Conservation (phyloP, 2,329 filamentous ascomycete species). For the Pseudocercospora fijiensis region DNA sequence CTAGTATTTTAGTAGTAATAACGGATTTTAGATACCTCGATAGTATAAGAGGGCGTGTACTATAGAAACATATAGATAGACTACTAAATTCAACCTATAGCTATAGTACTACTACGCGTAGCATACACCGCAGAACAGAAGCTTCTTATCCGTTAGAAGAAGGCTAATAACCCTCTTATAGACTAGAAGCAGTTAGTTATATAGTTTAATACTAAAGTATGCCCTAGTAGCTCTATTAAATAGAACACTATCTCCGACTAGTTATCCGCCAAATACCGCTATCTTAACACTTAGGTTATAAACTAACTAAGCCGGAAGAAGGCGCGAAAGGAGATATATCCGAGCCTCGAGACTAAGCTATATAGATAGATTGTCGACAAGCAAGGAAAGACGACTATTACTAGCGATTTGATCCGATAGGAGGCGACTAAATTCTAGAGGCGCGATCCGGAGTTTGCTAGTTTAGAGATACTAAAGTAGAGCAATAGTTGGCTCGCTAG, state of each 20-base stretch:
- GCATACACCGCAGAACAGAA: background rate
- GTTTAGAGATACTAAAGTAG: background rate
- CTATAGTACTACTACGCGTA: background rate
- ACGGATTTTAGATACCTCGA: background rate
- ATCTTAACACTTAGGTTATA: background rate
- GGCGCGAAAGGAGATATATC: background rate
- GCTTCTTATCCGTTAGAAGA: background rate
- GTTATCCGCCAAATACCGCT: background rate
- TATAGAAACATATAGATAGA: background rate
- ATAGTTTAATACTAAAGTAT: background rate
- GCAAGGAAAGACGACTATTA: background rate
- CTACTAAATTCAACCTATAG: background rate
- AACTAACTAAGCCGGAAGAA: background rate
- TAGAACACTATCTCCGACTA: background rate
- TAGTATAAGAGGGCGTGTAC: background rate
- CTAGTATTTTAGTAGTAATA: background rate
- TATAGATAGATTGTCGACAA: background rate
- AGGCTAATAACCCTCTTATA: background rate
- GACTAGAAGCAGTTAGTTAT: background rate
- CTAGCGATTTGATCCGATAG: background rate
- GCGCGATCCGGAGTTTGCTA: background rate
- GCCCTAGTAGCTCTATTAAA: background rate
- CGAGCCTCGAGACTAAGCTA: background rate
- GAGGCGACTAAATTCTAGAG: background rate
- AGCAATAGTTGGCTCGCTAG: slow-evolving; percentile 6